A percentile compares a stretch with the other conserved stretches of the same genome.
These are phyloP conservation scores for Vigna radiata DNA, from an alignment of 306 rosid genomes.

Conservation along the genomic window DNA sequence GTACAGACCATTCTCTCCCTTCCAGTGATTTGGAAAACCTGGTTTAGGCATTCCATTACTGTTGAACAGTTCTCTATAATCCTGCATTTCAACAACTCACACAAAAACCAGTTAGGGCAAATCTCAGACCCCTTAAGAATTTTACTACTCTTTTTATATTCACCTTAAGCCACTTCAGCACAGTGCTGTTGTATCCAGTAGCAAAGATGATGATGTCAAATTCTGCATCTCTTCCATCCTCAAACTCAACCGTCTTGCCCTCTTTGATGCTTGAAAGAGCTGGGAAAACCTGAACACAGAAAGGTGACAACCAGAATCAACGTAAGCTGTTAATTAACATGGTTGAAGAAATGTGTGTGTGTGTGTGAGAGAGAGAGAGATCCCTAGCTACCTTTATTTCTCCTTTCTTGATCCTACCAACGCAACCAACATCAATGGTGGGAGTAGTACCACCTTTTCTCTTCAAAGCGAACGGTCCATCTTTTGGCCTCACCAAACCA, in stretches of 20 bases:
- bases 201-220: constrained; percentile 73
- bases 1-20: constrained; percentile 55
- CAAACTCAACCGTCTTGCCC: constrained; percentile 46
- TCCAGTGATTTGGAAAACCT: constrained; percentile 64
- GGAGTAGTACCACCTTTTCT: constrained; percentile 56
- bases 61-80: constrained; percentile 53
- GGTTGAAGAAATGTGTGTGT: neutral
- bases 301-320: neutral
- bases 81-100: constrained; percentile 42
- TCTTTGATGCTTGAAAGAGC: constrained; percentile 41
- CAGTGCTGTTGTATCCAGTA: constrained; percentile 68
- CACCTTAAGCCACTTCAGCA: constrained; percentile 74
- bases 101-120: neutral
- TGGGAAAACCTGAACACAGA: constrained; percentile 55
- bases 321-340: neutral
- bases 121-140: neutral
- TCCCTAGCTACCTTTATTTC: constrained; percentile 52
- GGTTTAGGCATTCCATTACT: constrained; percentile 67
- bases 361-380: too few species aligned
- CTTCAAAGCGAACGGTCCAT: constrained; percentile 65
- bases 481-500: constrained; percentile 57
- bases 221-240: constrained; percentile 41
- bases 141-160: neutral
- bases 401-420: constrained; percentile 50
- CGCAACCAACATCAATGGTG: constrained; percentile 71